Base-by-base conservation (phyloP, 371 early-diverging fungal species). In the Mortierella sp. region DNA sequence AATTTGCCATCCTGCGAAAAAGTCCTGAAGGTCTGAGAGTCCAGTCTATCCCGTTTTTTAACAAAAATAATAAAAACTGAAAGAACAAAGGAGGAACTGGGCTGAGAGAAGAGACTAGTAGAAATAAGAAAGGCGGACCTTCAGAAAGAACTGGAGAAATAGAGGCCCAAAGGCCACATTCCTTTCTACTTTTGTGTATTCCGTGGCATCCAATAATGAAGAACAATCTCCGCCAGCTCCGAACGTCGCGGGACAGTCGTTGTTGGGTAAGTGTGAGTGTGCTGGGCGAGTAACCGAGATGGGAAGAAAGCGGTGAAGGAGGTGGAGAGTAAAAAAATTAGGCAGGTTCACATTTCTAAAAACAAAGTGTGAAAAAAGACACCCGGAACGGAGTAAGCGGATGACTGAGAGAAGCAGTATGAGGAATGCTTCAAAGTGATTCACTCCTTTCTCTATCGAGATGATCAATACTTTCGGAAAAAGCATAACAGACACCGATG, bases 181-280 rank as follows among this genome's bases (percentile, higher is more conserved):
- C 48, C 28, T 70, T 70, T 28, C 46, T 70, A n/a, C 16, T 48
- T 71, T 26, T 71, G 31, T 43, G 31, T 48, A 31, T 59, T 59
- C 59, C 59, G 59, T 59, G 59, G 59, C 31, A 57, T 5, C 28
- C 34, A 59, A 59, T 59, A 31, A 40, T 59, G 34, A 31, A 57
- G 31, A 59, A 59, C 59, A 59, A 31, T 31, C 59, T 59, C 59
- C 59, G 59, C 59, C 59, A 59, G 59, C 59, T 59, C 34, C 34
- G 59, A 59, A 31, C 28, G 59, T 31, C 31, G 31, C 31, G 28
- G 59, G 55, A 55, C 43, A 40, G 13, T 59, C 31, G 31, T 31
- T 31, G 14, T 3, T 1, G 34, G 13, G 57, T 4, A 57, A 57
- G 57, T n/a, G n/a, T n/a, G n/a, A n/a, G n/a, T n/a, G n/a, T n/a